A percentile compares a stretch with the other conserved stretches of the same genome.
These are phyloP conservation scores for Saccharomyces hybrid DNA, from an alignment of 1,139 yeast genomes.

Conservation along the genomic window DNA sequence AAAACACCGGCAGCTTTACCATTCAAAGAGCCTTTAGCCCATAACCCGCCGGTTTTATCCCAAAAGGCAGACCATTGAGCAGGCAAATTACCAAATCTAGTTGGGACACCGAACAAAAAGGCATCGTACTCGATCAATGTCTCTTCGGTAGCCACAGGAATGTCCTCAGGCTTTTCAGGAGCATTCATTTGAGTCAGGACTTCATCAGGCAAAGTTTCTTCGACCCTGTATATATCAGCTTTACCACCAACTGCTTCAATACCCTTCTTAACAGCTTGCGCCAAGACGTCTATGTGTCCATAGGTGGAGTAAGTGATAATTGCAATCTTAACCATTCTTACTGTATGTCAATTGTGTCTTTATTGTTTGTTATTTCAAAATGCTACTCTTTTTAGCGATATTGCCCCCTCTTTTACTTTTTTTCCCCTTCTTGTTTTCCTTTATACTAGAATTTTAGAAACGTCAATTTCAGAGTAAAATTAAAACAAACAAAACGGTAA, in stretches of 20 bases:
- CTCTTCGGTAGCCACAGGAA: constrained; percentile 46
- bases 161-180: constrained; percentile 46
- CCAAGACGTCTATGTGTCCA: constrained; percentile 52
- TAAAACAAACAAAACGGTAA: not conserved
- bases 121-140: constrained; percentile 49
- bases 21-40: constrained; percentile 50
- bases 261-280: constrained; percentile 51
- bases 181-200: constrained; percentile 57
- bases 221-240: constrained; percentile 54
- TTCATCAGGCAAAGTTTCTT: constrained; percentile 57
- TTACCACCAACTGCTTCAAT: constrained; percentile 52
- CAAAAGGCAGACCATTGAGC: constrained; percentile 59
- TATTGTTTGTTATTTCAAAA: not conserved
- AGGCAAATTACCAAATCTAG: constrained; percentile 56
- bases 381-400: not conserved
- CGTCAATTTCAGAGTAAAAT: not conserved
- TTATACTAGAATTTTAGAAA: not conserved
- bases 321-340: constrained; percentile 46
- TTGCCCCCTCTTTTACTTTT: not conserved
- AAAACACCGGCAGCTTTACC: constrained; percentile 56
- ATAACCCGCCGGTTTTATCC: constrained; percentile 54
- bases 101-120: constrained; percentile 56
- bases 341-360: constrained; percentile 4
- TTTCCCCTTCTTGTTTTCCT: not conserved
- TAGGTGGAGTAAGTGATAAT: constrained; percentile 56